Evolutionary conservation across 1,139 yeast genomes (phyloP).

Genomic region (Saccharomyces hybrid): DNA sequence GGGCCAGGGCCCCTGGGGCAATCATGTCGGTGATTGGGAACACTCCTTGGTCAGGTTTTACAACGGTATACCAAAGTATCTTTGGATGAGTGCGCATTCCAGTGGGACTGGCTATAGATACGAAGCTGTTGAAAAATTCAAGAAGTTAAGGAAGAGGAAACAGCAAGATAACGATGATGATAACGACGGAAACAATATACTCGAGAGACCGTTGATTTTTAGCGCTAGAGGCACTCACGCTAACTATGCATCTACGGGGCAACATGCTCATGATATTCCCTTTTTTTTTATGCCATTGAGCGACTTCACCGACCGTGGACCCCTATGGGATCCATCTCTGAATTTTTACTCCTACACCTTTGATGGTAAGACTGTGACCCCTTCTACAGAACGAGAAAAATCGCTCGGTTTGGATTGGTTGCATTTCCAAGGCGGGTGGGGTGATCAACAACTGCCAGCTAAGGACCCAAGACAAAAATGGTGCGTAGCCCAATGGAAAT

Average conservation of each 20-base stretch:
- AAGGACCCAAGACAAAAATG: slow-evolving; percentile 69
- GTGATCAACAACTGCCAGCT: slow-evolving; percentile 59
- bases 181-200: neutral
- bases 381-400: slow-evolving; percentile 39
- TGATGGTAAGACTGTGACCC: slow-evolving; percentile 32
- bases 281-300: slow-evolving; percentile 60
- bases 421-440: slow-evolving; percentile 78
- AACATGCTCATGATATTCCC: slow-evolving; percentile 88
- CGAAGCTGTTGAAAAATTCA: slow-evolving; percentile 61
- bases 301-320: slow-evolving; percentile 89
- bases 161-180: slow-evolving; percentile 11
- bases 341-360: slow-evolving; percentile 75
- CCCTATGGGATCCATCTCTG: slow-evolving; percentile 81
- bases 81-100: slow-evolving; percentile 98
- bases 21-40: slow-evolving; percentile 97
- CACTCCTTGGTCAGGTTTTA: slow-evolving; percentile 78
- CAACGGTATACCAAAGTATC: slow-evolving; percentile 76
- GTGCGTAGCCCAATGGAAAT: slow-evolving; percentile 81
- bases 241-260: slow-evolving; percentile 88
- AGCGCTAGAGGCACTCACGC: too few relatives aligned
- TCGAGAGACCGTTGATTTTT: slow-evolving; percentile 58
- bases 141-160: slow-evolving; percentile 20
- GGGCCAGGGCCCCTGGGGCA: slow-evolving; percentile 95
- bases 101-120: slow-evolving; percentile 86
- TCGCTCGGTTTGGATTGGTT: slow-evolving; percentile 66